Evolutionary conservation across 371 early-diverging fungal species (phyloP), one percentile per base, ranked within the genome.

Genomic region (Chytridium lagenaria): DNA sequence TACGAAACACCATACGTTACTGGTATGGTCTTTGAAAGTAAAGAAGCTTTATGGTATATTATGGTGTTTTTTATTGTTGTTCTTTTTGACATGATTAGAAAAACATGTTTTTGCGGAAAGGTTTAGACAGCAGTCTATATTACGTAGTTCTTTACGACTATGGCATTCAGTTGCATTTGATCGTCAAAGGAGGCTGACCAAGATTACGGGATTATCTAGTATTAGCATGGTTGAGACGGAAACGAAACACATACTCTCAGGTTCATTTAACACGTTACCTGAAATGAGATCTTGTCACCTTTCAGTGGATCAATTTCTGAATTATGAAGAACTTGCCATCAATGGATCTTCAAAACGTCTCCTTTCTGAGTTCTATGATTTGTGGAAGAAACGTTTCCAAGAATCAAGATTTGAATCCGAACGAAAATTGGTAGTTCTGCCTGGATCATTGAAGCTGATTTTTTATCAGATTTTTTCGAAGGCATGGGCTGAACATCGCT

Each of bases 401-500:
- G 15, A 10, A 34, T 61, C 31, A 5, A 31, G 36, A 23, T 61
- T 61, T 26, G 36, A 61, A 28, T 33, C 36, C 23, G 61, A 61
- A 34, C 3, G 61, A 23, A 61, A 61, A 23, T 12, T 34, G 31
- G 61, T 61, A 61, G 19, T 37, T 12, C 7, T 61, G 12, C n/a
- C n/a, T 33, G 16, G 19, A 5, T 23, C 36, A 23, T 33, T 7
- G 31, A 26, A n/a, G 55, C 55, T 36, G 16, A 34, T 33, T 23
- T 26, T 10, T 12, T 16, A 23, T 7, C 34, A 68, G 68, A 34
- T 68, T 12, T 68, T 68, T 68, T 50, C 68, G 5, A 30, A 68
- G 22, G 33, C 68, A 2, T 68, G 68, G 68, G 68, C 5, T 50
- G 51, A 68, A 33, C 19, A 36, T 30, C 15, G 52, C 5, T 33